These are phyloP conservation scores for Pythium utonaiense DNA, from an alignment of 352 stramenopile genomes.

Conservation along the genomic window DNA sequence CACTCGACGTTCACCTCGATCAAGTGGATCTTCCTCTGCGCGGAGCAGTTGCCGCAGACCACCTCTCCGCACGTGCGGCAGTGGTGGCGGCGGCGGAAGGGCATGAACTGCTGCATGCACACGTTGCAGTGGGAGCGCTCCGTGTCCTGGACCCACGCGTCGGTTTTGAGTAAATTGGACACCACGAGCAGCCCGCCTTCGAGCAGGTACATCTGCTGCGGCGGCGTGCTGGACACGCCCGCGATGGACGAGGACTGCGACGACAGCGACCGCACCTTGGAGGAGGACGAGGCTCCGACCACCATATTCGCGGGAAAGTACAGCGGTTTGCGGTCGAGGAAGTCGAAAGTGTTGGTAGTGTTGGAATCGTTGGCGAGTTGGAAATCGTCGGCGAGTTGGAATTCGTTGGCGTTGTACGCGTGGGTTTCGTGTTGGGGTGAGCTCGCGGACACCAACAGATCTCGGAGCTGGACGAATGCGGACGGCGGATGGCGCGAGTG, in stretches of 20 bases:
- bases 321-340: neutral
- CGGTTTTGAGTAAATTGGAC: conserved; percentile 59
- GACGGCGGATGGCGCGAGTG: neutral
- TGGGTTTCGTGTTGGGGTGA: neutral
- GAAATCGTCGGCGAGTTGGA: conserved; percentile 1
- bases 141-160: conserved; percentile 67
- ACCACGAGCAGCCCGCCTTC: conserved; percentile 70
- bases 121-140: conserved; percentile 75
- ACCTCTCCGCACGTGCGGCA: conserved; percentile 80
- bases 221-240: conserved; percentile 10
- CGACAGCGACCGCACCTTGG: conserved; percentile 10
- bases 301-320: neutral
- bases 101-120: conserved; percentile 78
- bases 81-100: conserved; percentile 73
- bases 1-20: conserved; percentile 81
- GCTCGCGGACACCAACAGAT: neutral
- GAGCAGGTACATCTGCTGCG: conserved; percentile 74
- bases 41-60: conserved; percentile 68
- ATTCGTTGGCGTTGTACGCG: neutral
- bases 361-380: conserved; percentile 1
- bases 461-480: neutral
- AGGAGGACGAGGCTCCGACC: neutral
- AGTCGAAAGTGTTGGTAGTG: neutral
- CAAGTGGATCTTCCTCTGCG: conserved; percentile 64
- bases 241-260: conserved; percentile 12